These are phyloP conservation scores for Cutaneotrichosporon mucoides DNA, from an alignment of 1,284 basidiomycete genomes.

Conservation along the genomic window DNA sequence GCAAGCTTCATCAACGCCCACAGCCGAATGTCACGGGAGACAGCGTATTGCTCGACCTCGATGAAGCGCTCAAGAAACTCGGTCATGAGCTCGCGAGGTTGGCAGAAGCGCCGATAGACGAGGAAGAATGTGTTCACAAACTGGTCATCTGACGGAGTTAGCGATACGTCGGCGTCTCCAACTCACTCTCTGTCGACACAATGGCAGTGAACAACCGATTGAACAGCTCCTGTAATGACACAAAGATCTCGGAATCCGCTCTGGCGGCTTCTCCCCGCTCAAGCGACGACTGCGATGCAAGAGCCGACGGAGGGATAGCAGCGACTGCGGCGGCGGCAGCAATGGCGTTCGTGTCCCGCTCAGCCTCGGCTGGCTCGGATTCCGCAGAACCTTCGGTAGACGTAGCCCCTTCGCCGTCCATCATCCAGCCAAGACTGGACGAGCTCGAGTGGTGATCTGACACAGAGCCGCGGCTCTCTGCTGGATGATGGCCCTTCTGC, in stretches of 20 bases:
- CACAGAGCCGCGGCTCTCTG: not conserved
- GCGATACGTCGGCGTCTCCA: no score
- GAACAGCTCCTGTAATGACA: slow-evolving; percentile 32
- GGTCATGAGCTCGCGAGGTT: slow-evolving; percentile 37
- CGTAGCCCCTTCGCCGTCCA: slow-evolving; percentile 15
- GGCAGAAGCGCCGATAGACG: slow-evolving; percentile 45
- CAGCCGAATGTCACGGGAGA: slow-evolving; percentile 36
- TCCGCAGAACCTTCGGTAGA: slow-evolving; percentile 10
- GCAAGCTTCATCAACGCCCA: slow-evolving; percentile 46
- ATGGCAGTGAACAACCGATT: slow-evolving; percentile 40
- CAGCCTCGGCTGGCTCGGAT: not conserved
- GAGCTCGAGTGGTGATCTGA: slow-evolving; percentile 27
- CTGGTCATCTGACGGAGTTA: slow-evolving; percentile 33
- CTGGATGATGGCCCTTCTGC: not conserved
- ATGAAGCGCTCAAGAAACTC: slow-evolving; percentile 38
- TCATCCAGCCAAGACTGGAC: slow-evolving; percentile 35
- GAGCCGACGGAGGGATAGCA: not conserved
- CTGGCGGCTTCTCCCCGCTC: not conserved
- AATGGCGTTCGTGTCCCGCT: not conserved
- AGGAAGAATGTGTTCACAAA: slow-evolving; percentile 45
- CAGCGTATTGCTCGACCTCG: slow-evolving; percentile 32
- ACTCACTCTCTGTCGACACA: slow-evolving; percentile 38
- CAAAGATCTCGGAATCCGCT: slow-evolving; percentile 8
- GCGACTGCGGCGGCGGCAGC: not conserved
- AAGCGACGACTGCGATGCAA: not conserved